Conservation (phyloP, 495 filamentous ascomycete genomes). For the Penicillium macrosclerotiorum region DNA sequence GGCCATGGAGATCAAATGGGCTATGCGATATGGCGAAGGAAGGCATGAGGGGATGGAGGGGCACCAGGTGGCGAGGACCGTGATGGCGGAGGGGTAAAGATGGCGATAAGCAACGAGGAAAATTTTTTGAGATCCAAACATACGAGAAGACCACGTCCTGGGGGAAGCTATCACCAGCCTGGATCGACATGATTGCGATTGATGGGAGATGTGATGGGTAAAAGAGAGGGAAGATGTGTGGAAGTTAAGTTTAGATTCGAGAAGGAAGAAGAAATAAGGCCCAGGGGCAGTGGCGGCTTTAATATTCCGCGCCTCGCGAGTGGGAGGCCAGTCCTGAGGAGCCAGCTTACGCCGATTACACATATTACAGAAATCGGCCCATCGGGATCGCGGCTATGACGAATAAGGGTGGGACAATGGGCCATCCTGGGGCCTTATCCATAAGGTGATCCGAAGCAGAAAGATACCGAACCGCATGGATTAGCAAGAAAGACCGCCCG, state of each 20-base stretch:
- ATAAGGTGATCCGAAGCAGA: constrained; percentile 43
- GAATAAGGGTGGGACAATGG: constrained; percentile 16
- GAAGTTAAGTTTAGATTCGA: constrained; percentile 8
- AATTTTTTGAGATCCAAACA: constrained; percentile 24
- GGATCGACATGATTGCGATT: constrained; percentile 64
- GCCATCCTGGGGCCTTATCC: constrained; percentile 9
- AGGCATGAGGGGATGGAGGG: constrained; percentile 3
- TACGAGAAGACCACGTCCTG: constrained; percentile 71
- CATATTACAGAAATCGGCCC: constrained; percentile 35
- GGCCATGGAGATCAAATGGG: too few relatives aligned
- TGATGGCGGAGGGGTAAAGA: neutral
- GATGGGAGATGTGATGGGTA: constrained; percentile 8
- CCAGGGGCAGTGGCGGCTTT: constrained; percentile 13
- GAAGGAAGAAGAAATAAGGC: constrained; percentile 3
- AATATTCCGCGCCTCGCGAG: constrained; percentile 15
- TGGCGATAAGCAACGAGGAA: constrained; percentile 3
- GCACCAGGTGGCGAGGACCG: neutral
- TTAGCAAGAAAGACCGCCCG: constrained; percentile 42
- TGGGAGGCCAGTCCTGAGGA: neutral
- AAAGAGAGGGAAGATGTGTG: neutral
- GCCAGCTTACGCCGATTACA: neutral
- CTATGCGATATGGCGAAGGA: constrained; percentile 2
- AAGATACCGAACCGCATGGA: constrained; percentile 47
- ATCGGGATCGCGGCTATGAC: constrained; percentile 26
- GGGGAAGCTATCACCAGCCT: constrained; percentile 82